A percentile compares a stretch with the other conserved stretches of the same genome.
Conservation (phyloP, 306 rosid species). For the Abrus precatorius region DNA sequence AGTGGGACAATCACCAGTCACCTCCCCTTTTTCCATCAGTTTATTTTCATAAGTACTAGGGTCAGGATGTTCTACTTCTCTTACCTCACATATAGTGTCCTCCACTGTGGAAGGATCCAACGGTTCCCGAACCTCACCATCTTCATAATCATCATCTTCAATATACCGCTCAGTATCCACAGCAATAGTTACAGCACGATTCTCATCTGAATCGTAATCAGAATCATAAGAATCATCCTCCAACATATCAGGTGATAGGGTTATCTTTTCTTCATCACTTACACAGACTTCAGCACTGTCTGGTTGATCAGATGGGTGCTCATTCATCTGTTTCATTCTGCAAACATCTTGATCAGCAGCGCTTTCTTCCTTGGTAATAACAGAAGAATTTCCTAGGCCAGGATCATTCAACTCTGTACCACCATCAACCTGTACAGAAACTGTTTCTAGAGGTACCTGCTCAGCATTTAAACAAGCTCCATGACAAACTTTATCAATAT, state of each 20-base stretch:
- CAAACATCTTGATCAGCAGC: conserved; percentile 43
- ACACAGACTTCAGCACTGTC: conserved; percentile 64
- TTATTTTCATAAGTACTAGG: conserved; percentile 48
- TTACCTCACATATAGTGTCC: conserved; percentile 62
- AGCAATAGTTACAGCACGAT: conserved; percentile 66
- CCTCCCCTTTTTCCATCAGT: conserved; percentile 52
- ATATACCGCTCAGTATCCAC: conserved; percentile 55
- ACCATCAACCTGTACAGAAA: conserved; percentile 45
- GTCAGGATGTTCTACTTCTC: conserved; percentile 59
- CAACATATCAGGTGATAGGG: conserved; percentile 67
- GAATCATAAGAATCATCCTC: conserved; percentile 73
- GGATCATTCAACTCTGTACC: conserved; percentile 47
- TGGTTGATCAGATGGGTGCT: conserved; percentile 48
- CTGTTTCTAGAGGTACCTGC: conserved; percentile 49
- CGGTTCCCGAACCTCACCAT: conserved; percentile 85
- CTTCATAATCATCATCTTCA: conserved; percentile 86
- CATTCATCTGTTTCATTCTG: conserved; percentile 58
- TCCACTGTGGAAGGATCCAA: conserved; percentile 52
- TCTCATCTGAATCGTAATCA: conserved; percentile 86
- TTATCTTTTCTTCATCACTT: conserved; percentile 86
- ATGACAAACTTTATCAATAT: conserved; percentile 44
- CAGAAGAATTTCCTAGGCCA: conserved; percentile 41
- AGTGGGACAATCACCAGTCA: conserved; percentile 46
- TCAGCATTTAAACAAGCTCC: conserved; percentile 52
- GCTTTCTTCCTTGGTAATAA: conserved; percentile 47